Percentiles rank a stretch among this genome's conserved stretches.
phyloP scores from a whole-genome alignment of 805 yeast genomes.

The Zygoascus bituminiphila region DNA sequence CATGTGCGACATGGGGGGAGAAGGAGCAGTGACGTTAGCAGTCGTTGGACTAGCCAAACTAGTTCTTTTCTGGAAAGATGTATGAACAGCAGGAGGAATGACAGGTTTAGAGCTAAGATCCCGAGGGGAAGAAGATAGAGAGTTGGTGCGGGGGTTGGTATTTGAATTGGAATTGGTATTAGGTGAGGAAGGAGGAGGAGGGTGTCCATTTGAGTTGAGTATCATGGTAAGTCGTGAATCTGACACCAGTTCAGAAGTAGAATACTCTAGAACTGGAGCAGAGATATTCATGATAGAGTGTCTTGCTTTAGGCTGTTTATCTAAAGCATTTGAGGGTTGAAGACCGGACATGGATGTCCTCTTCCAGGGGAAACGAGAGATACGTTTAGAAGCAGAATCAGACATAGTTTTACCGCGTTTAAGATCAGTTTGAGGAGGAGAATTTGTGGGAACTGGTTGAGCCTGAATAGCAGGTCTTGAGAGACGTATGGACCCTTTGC shows the following conservation, averaged over 20 bases:
- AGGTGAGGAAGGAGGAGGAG: neutral
- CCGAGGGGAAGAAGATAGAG: neutral
- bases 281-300: constrained; percentile 11
- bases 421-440: neutral
- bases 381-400: neutral
- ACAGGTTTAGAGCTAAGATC: neutral
- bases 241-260: constrained; percentile 18
- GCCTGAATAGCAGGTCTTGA: neutral
- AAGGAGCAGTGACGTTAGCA: neutral
- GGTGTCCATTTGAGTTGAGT: constrained; percentile 3
- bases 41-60: neutral
- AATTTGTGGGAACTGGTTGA: neutral
- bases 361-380: constrained; percentile 1
- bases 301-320: neutral
- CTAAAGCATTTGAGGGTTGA: constrained; percentile 7
- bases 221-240: constrained; percentile 3
- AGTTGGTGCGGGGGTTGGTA: neutral
- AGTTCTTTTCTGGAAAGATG: neutral
- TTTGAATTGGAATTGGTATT: neutral
- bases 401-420: neutral
- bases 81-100: neutral
- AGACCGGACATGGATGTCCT: constrained; percentile 5
- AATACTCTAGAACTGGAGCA: constrained; percentile 19
- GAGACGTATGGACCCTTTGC: neutral
- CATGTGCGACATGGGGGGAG: neutral